Base-by-base conservation (phyloP, 208 protist genomes). In the Wallacemonas collosoma region DNA sequence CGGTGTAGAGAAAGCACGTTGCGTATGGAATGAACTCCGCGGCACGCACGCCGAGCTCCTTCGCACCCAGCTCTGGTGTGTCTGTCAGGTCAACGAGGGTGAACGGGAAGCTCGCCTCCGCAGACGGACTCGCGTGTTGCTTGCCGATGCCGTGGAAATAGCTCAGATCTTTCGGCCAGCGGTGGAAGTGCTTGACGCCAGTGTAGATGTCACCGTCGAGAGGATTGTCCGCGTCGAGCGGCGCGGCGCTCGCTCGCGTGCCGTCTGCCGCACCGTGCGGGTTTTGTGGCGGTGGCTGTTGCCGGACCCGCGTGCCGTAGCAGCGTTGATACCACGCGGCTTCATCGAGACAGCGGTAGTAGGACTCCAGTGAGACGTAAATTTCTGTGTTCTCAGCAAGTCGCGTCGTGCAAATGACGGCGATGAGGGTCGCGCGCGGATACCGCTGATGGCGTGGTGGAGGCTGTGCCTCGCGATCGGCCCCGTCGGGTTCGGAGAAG, bases 311-410 rank as follows among this genome's bases (percentile, higher is more conserved):
- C 75, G 71, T 7, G 9, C 76, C 70, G 72, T 89, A 92, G 47
- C 76, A 75, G 26, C 76, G 75, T 35, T 82, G 68, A 61, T 95
- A 91, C 88, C 90, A 95, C 36, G 73, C 50, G 9, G 64, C 76
- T 71, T 95, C 90, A 60, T 95, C 88, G 1, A 95, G 75, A 68
- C 90, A 95, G 61, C 90, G 83, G 67, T 88, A 77, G 73, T 95
- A 95, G 6, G 90, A 95, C 62, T 83, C 87, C 15, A 95, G 73
- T 3, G 79, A 91, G 1, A 95, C 74, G 39, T 83, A 81, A 4
- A 95, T 78, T 15, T 83, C 72, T 17, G 71, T 80, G 17, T 80
- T 73, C 17, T 84, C 77, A 35, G 82, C 77, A 17, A 95, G 73
- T 4, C 80, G 73, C 4, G 86, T 93, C 9, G 82, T 87, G 56